A percentile compares a stretch with the other conserved stretches of the same genome.
Evolutionary conservation across 1,284 basidiomycete species (phyloP).

Genomic region (Tetrapyrgos nigripes): DNA sequence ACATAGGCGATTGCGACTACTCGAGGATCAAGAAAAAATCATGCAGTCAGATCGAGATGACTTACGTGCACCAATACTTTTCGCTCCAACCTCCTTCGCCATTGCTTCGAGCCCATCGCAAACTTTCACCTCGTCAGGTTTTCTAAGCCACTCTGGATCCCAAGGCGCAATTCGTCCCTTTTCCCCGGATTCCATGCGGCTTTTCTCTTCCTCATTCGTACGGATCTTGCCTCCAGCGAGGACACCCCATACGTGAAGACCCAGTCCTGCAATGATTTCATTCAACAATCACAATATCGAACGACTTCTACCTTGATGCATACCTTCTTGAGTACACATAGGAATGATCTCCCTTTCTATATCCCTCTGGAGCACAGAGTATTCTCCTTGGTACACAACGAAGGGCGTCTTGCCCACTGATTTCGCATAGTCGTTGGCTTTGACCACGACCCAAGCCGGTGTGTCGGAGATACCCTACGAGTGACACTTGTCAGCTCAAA

Average conservation of each 20-base stretch:
- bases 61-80: constrained; percentile 2
- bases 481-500: no score
- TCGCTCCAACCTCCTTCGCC: constrained; percentile 8
- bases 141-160: neutral
- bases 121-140: constrained; percentile 5
- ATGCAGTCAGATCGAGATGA: neutral
- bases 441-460: constrained; percentile 12
- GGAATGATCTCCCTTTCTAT: constrained; percentile 15
- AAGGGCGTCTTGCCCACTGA: constrained; percentile 9
- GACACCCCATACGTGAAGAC: constrained; percentile 5
- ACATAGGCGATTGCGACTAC: constrained; percentile 12
- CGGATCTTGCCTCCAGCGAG: constrained; percentile 11
- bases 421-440: constrained; percentile 13
- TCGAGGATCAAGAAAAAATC: neutral
- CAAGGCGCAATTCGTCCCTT: constrained; percentile 12
- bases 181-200: constrained; percentile 6
- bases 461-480: constrained; percentile 12
- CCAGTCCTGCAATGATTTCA: no score
- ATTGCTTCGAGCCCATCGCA: constrained; percentile 11
- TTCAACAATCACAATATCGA: no score
- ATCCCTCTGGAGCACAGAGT: constrained; percentile 13
- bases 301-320: no score
- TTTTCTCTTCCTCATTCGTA: constrained; percentile 7
- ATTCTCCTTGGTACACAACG: constrained; percentile 13
- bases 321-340: constrained; percentile 8